Evolutionary conservation across 352 stramenopile genomes (phyloP).

Genomic region (Aphanomyces stellatus): DNA sequence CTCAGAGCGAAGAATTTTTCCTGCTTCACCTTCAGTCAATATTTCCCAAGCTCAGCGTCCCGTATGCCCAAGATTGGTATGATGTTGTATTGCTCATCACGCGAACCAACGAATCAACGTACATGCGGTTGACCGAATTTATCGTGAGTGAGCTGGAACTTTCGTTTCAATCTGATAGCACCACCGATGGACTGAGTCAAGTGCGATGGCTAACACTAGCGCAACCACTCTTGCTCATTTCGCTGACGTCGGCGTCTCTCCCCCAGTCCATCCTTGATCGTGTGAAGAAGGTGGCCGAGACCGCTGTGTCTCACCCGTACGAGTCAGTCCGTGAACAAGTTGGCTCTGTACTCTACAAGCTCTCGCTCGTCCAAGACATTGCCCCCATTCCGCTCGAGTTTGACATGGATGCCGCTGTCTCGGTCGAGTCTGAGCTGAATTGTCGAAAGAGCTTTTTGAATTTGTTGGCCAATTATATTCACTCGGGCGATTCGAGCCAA

Average conservation of each 20-base stretch:
- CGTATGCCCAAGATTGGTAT: slow-evolving; percentile 45
- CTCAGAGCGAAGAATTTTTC: slow-evolving; percentile 29
- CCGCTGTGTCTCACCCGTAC: slow-evolving; percentile 53
- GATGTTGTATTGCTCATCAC: slow-evolving; percentile 47
- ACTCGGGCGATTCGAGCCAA: slow-evolving; percentile 36
- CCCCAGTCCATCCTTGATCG: not conserved
- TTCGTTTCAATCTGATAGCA: not conserved
- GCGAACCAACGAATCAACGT: slow-evolving; percentile 15
- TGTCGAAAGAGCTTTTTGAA: slow-evolving; percentile 63
- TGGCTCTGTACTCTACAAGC: slow-evolving; percentile 48
- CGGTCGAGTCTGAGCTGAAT: slow-evolving; percentile 27
- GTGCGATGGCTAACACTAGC: slow-evolving; percentile 61
- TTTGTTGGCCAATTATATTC: slow-evolving; percentile 48
- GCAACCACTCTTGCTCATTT: slow-evolving; percentile 46
- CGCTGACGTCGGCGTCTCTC: not conserved
- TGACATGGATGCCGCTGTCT: not conserved
- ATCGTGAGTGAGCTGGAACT: slow-evolving; percentile 31
- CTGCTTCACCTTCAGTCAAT: slow-evolving; percentile 30
- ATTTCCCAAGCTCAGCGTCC: slow-evolving; percentile 45
- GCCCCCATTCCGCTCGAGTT: slow-evolving; percentile 8
- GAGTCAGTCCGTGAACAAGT: slow-evolving; percentile 67
- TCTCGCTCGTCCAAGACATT: slow-evolving; percentile 20
- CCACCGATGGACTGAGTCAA: slow-evolving; percentile 29
- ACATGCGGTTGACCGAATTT: not conserved
- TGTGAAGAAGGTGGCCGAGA: not conserved